A percentile compares a stretch with the other conserved stretches of the same genome.
Conservation (phyloP, 257 asterid genomes). For the Przewalskia tangutica region DNA sequence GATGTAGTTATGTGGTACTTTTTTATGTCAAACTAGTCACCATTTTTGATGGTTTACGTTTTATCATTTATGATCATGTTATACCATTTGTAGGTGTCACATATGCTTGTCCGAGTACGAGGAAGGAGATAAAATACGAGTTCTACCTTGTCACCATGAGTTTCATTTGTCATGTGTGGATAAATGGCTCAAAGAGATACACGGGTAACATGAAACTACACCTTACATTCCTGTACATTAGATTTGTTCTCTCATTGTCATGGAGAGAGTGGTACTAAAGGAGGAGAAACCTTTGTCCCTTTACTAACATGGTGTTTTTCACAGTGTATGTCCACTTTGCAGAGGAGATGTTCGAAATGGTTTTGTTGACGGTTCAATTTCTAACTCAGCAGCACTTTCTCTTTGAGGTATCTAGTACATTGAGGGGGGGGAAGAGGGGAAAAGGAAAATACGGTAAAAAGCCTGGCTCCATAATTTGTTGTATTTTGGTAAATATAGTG, state of each 20-base stretch:
- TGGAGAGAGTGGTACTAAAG: not conserved
- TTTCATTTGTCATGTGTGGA: constrained; percentile 70
- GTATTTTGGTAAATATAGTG: not conserved
- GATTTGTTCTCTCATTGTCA: not conserved
- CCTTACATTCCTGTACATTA: not conserved
- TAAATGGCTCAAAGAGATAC: constrained; percentile 95
- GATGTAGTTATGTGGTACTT: not conserved
- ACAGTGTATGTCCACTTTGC: constrained; percentile 94
- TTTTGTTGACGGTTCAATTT: constrained; percentile 29
- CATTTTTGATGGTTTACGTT: not conserved
- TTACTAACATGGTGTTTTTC: constrained; percentile 7
- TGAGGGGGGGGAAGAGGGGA: not conserved
- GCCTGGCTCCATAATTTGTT: not conserved
- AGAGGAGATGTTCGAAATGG: constrained; percentile 77
- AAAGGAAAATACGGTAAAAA: not conserved
- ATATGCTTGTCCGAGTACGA: constrained; percentile 85
- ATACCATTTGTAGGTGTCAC: constrained; percentile 53
- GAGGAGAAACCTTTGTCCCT: not conserved
- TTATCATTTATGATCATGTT: not conserved
- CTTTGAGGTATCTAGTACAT: constrained; percentile 3
- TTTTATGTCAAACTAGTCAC: not conserved
- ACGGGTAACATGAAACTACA: constrained; percentile 43
- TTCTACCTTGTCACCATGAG: constrained; percentile 86
- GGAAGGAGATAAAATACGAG: constrained; percentile 71
- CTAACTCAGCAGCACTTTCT: constrained; percentile 19